These are phyloP conservation scores for Pseudogymnoascus sp. DNA, from an alignment of 2,329 filamentous ascomycete genomes.

Conservation along the genomic window DNA sequence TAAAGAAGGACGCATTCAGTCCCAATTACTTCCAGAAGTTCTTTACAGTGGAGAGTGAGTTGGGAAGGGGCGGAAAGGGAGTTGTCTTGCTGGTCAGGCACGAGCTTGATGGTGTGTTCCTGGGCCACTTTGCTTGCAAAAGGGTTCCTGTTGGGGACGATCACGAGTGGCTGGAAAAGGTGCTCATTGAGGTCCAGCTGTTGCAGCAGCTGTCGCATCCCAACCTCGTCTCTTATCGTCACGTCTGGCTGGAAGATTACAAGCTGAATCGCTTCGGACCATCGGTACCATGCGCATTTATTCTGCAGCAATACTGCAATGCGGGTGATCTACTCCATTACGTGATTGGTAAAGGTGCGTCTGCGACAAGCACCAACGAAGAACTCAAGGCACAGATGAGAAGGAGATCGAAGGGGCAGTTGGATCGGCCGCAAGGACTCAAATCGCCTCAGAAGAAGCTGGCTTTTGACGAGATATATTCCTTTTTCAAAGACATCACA, in stretches of 20 bases:
- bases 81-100: constrained; percentile 93
- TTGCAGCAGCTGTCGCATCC: constrained; percentile 87
- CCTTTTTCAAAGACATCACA: constrained; percentile 91
- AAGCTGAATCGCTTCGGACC: constrained; percentile 81
- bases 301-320: constrained; percentile 97
- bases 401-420: constrained; percentile 70
- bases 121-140: constrained; percentile 91
- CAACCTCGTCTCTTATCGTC: constrained; percentile 92
- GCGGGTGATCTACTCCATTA: constrained; percentile 84
- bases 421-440: constrained; percentile 47
- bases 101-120: constrained; percentile 77
- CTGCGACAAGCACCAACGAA: constrained; percentile 63
- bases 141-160: constrained; percentile 92
- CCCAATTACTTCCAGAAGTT: constrained; percentile 90
- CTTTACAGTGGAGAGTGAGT: constrained; percentile 80
- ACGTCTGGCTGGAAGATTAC: constrained; percentile 93
- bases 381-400: constrained; percentile 84
- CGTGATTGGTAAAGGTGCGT: constrained; percentile 62
- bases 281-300: constrained; percentile 89
- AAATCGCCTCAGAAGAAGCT: constrained; percentile 33
- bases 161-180: constrained; percentile 90
- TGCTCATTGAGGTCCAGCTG: constrained; percentile 87
- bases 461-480: constrained; percentile 88
- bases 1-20: constrained; percentile 80
- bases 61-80: constrained; percentile 88